These are phyloP conservation scores for Clathrus columnatus DNA, from an alignment of 768 basidiomycete species.

Conservation along the genomic window DNA sequence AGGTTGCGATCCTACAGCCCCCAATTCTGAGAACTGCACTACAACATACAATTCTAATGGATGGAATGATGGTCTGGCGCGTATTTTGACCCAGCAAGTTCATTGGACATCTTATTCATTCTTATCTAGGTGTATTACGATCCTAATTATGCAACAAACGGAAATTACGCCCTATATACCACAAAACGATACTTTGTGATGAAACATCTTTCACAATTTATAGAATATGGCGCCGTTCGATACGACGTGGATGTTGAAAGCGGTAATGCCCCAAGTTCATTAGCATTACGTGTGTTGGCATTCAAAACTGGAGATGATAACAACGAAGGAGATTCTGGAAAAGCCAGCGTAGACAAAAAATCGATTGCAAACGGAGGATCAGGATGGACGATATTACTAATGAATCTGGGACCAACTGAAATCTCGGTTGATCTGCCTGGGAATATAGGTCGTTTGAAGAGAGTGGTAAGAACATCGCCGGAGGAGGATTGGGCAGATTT, in stretches of 20 bases:
- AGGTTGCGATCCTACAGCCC: slow-evolving; percentile 28
- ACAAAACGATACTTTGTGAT: slow-evolving; percentile 19
- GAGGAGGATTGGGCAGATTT: not conserved
- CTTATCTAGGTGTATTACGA: slow-evolving; percentile 32
- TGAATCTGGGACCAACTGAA: not conserved
- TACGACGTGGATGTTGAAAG: not conserved
- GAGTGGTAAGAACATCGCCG: not conserved
- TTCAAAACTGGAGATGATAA: not conserved
- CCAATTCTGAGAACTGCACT: slow-evolving; percentile 26
- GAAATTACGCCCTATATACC: slow-evolving; percentile 14
- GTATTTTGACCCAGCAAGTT: not conserved
- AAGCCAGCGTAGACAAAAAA: too few species aligned
- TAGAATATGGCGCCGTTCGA: not conserved
- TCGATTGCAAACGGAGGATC: too few species aligned
- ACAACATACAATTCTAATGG: slow-evolving; percentile 30
- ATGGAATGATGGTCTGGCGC: slow-evolving; percentile 30
- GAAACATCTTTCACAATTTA: slow-evolving; percentile 18
- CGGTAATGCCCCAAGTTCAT: not conserved
- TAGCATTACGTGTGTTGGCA: not conserved
- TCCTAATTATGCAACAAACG: slow-evolving; percentile 21
- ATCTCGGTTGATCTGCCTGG: not conserved
- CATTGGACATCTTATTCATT: not conserved
- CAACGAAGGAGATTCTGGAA: too few species aligned
- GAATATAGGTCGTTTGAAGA: not conserved
- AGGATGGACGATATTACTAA: not conserved